Conservation (phyloP, 306 rosid genomes). For the Comarum palustre region DNA sequence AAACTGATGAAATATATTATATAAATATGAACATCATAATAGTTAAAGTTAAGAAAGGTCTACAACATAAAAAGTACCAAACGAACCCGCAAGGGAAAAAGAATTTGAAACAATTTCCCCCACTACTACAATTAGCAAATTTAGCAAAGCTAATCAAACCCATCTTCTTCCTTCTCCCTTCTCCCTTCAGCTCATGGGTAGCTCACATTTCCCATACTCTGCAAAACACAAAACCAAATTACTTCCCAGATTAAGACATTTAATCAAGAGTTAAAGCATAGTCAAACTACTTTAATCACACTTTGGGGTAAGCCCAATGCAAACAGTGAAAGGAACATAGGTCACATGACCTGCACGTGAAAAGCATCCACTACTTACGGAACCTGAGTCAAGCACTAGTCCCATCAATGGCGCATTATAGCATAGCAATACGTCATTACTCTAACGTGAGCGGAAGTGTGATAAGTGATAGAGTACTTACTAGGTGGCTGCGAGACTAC, state of each 20-base stretch:
- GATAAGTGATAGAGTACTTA: conserved; percentile 36
- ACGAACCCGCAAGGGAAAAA: neutral
- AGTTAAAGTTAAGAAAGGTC: neutral
- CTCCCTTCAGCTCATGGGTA: conserved; percentile 54
- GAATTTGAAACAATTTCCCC: neutral
- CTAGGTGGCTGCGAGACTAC: conserved; percentile 95
- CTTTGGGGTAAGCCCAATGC: neutral
- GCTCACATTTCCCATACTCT: conserved; percentile 81
- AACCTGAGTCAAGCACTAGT: neutral
- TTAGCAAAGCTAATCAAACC: neutral
- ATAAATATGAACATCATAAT: conserved; percentile 20
- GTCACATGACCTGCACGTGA: conserved; percentile 42
- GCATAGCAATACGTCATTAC: neutral
- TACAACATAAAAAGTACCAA: neutral
- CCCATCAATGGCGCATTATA: conserved; percentile 23
- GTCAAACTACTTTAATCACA: neutral
- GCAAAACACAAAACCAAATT: conserved; percentile 21
- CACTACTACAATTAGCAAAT: conserved; percentile 9
- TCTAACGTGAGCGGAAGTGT: conserved; percentile 27
- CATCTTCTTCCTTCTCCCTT: neutral
- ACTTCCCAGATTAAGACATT: neutral
- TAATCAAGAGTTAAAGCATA: neutral
- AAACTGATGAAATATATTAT: conserved; percentile 18
- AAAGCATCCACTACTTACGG: conserved; percentile 21
- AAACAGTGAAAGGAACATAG: neutral